Evolutionary conservation across 768 basidiomycete species (phyloP).

Genomic region (Suillus placidus): DNA sequence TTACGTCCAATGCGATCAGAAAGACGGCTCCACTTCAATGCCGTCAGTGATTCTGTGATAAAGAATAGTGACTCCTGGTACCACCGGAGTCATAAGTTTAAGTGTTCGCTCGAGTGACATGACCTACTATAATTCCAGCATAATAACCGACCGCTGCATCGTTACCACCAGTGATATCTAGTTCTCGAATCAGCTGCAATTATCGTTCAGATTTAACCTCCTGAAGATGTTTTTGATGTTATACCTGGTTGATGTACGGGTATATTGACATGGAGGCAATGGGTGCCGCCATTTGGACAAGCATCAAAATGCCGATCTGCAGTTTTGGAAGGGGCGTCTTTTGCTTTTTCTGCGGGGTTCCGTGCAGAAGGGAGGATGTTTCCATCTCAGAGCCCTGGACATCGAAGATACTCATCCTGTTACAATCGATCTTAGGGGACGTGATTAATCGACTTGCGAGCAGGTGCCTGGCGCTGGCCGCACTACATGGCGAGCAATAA

Average conservation of each 20-base stretch:
- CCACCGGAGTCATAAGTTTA: neutral
- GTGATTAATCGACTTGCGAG: neutral
- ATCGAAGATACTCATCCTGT: neutral
- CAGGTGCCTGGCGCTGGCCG: too few species aligned
- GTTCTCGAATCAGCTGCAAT: constrained; percentile 42
- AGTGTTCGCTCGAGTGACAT: constrained; percentile 15
- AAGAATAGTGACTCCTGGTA: constrained; percentile 41
- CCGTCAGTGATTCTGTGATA: constrained; percentile 27
- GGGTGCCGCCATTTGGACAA: constrained; percentile 37
- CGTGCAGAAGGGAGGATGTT: neutral
- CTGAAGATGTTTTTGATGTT: neutral
- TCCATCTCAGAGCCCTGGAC: neutral
- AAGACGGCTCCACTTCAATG: constrained; percentile 34
- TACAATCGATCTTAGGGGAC: neutral
- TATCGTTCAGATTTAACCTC: neutral
- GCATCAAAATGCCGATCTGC: constrained; percentile 40
- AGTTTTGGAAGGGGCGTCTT: constrained; percentile 40
- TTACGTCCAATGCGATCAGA: constrained; percentile 38
- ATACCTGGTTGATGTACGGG: constrained; percentile 53
- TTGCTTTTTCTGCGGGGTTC: constrained; percentile 4
- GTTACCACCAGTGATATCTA: constrained; percentile 46
- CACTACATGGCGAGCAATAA: neutral
- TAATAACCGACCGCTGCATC: constrained; percentile 50
- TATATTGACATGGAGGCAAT: constrained; percentile 46
- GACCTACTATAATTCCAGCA: constrained; percentile 46